Conservation (phyloP, 768 basidiomycete species). For the Xerocomus potaroensis region DNA sequence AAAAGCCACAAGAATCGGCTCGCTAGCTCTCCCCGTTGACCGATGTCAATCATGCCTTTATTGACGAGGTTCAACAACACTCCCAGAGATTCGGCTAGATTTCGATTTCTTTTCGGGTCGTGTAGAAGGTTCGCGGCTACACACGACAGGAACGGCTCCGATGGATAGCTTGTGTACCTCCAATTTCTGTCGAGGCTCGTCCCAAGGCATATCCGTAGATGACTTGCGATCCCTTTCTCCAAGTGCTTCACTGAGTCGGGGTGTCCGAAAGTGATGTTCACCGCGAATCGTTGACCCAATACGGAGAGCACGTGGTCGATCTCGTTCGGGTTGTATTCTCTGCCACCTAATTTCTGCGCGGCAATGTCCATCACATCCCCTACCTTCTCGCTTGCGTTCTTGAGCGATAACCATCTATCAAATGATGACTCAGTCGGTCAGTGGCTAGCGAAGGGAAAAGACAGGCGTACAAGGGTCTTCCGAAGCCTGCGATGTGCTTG, state of each 20-base stretch:
- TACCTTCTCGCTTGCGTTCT: too few relatives aligned
- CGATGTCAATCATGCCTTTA: not conserved
- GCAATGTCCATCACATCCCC: not conserved
- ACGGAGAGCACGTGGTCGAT: not conserved
- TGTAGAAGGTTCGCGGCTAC: constrained; percentile 2
- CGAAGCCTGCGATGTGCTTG: not conserved
- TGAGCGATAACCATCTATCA: too few relatives aligned
- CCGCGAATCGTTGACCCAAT: not conserved
- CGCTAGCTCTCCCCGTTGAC: not conserved
- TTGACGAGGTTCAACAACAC: not conserved
- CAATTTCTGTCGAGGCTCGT: not conserved
- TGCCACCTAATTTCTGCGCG: not conserved
- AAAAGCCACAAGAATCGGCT: constrained; percentile 1
- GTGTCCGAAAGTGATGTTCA: not conserved
- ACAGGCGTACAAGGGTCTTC: too few relatives aligned
- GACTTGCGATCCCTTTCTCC: not conserved
- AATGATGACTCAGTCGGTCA: too few relatives aligned
- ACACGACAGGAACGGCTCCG: constrained; percentile 11
- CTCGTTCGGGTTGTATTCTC: not conserved
- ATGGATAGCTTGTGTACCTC: constrained; percentile 10
- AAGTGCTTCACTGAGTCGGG: not conserved
- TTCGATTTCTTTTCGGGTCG: not conserved
- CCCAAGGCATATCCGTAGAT: constrained; percentile 1
- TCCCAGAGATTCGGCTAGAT: not conserved
- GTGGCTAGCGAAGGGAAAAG: too few relatives aligned